Conservation (phyloP, 1,139 yeast genomes). For the Saccharomyces hybrid region DNA sequence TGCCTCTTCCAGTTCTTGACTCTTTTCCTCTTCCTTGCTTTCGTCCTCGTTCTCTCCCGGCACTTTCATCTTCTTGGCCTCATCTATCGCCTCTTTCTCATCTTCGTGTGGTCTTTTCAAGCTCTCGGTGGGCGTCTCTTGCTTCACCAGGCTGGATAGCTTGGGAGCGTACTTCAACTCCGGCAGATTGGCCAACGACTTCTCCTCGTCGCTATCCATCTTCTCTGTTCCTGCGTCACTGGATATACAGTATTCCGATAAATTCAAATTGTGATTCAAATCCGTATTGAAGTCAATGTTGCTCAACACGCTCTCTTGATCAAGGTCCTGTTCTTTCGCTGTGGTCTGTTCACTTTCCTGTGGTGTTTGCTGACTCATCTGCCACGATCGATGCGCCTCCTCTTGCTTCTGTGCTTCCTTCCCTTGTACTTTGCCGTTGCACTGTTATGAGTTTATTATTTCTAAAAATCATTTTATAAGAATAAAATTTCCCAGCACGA, state of each 20-base stretch:
- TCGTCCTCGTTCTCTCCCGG: conserved; percentile 1
- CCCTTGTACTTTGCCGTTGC: neutral
- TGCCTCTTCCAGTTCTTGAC: conserved; percentile 11
- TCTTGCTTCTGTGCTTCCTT: neutral
- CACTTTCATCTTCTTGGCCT: neutral
- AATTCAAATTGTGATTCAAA: conserved; percentile 12
- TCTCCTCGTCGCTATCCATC: conserved; percentile 17
- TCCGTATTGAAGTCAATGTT: conserved; percentile 22
- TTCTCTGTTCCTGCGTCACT: conserved; percentile 33
- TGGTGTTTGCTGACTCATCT: neutral
- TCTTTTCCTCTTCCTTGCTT: conserved; percentile 13
- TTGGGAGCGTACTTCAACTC: neutral
- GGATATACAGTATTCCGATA: conserved; percentile 26
- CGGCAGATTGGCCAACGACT: neutral
- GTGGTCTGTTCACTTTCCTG: neutral
- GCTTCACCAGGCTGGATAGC: neutral
- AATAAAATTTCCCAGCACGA: neutral
- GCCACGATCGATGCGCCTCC: neutral
- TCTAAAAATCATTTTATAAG: neutral
- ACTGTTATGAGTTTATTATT: neutral
- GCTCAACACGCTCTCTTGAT: conserved; percentile 24
- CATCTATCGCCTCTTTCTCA: neutral
- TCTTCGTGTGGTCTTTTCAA: neutral
- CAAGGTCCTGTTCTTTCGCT: conserved; percentile 13
- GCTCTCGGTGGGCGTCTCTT: neutral